Evolutionary conservation across 2,329 filamentous ascomycete genomes (phyloP), one percentile per base, ranked within the genome.

Genomic region (Aspergillus ochraceoroseus): DNA sequence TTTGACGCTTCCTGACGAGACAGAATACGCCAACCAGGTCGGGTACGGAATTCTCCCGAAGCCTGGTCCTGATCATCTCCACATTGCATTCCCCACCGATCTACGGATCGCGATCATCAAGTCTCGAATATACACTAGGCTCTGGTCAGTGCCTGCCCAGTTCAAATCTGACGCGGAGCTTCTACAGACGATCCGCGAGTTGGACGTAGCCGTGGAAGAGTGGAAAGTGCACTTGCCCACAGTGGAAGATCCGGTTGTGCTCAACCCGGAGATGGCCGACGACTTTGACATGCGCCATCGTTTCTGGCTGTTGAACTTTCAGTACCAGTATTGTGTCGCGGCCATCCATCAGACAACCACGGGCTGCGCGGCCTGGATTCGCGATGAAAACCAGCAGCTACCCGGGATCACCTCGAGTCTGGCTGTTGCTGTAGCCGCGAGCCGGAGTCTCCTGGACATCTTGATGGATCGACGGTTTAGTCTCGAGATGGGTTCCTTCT

Each of bases 1-100:
- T 5, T 23, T 32, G 7, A 48, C 39, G 23, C 31, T 49, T 1
- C 35, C 32, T 14, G n/a, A n/a, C n/a, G n/a, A n/a, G n/a, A n/a
- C n/a, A n/a, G n/a, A n/a, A n/a, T n/a, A n/a, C n/a, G n/a, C n/a
- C n/a, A n/a, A n/a, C n/a, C n/a, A n/a, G n/a, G n/a, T 5, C 20
- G 20, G 9, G 9, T 5, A 22, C 20, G 20, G 5, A 9, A 22
- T 22, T 9, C 9, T 22, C 5, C 20, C 20, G 20, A 22, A 22
- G 20, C 9, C 20, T 9, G 9, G 20, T 9, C 20, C 20, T 9
- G 20, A 22, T 9, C 20, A 22, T 9, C 20, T 22, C 5, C 20
- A 22, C 9, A 5, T 22, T 5, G 9, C 20, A 5, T 38, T 25
- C 19, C 28, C 22, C 1, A 18, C 29, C 1, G 36, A 38, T n/a